Evolutionary conservation across 2,329 filamentous ascomycete species (phyloP).

Genomic region (Scedosporium aurantiacum): DNA sequence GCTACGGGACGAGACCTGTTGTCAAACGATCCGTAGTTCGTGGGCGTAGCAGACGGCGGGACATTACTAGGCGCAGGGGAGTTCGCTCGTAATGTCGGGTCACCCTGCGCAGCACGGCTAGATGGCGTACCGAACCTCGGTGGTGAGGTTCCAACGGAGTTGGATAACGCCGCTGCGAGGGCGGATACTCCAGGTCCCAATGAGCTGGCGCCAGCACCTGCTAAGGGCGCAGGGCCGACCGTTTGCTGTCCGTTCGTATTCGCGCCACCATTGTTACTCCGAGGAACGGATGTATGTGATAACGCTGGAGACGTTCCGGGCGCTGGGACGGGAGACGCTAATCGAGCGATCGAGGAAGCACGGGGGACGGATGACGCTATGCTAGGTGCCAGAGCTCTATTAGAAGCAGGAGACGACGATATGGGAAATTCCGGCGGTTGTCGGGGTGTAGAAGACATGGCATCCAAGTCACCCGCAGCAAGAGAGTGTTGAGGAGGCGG

Average conservation of each 20-base stretch:
- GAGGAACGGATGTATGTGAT: slow-evolving; percentile 8
- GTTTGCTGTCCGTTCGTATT: slow-evolving; percentile 10
- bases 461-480: neutral
- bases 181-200: slow-evolving; percentile 78
- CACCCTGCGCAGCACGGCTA: slow-evolving; percentile 47
- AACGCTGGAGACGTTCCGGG: slow-evolving; percentile 33
- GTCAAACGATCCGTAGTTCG: slow-evolving; percentile 77
- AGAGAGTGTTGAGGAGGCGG: neutral
- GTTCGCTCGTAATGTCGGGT: slow-evolving; percentile 15
- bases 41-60: slow-evolving; percentile 38
- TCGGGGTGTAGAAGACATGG: neutral
- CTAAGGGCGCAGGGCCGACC: slow-evolving; percentile 49
- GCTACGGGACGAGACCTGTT: slow-evolving; percentile 50
- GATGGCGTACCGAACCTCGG: slow-evolving; percentile 59
- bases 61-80: slow-evolving; percentile 30
- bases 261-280: neutral
- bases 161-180: slow-evolving; percentile 75
- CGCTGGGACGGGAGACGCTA: slow-evolving; percentile 43
- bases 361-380: slow-evolving; percentile 42
- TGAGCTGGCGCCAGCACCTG: slow-evolving; percentile 50
- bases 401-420: slow-evolving; percentile 1
- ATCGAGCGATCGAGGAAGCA: slow-evolving; percentile 48
- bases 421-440: neutral
- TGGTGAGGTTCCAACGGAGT: slow-evolving; percentile 59
- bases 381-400: neutral